Conservation (phyloP, 768 basidiomycete species). For the Amanita subjunquillea region DNA sequence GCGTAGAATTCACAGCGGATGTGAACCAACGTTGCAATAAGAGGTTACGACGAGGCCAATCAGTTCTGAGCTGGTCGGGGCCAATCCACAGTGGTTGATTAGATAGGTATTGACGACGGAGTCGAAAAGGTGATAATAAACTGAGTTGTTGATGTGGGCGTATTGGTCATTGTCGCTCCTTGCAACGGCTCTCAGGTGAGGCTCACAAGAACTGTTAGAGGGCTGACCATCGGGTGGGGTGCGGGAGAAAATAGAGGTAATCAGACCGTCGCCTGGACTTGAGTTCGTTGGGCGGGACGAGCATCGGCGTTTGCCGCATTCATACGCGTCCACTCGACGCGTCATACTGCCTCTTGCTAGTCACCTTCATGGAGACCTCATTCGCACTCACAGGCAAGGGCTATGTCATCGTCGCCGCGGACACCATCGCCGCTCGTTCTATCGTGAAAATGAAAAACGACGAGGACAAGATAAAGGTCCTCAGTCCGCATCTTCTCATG, state of each 20-base stretch:
- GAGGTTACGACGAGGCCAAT: constrained; percentile 79
- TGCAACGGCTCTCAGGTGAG: background rate
- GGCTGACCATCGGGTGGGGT: constrained; percentile 63
- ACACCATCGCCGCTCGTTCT: constrained; percentile 81
- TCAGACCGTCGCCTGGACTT: constrained; percentile 36
- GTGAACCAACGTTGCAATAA: constrained; percentile 43
- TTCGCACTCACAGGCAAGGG: constrained; percentile 90
- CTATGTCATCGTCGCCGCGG: constrained; percentile 87
- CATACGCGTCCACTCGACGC: constrained; percentile 6
- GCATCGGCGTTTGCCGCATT: constrained; percentile 2
- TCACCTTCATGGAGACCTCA: constrained; percentile 68
- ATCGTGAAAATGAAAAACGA: constrained; percentile 97
- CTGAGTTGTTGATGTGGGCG: constrained; percentile 69
- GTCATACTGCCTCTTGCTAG: background rate
- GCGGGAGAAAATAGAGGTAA: constrained; percentile 49
- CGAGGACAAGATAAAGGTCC: constrained; percentile 91
- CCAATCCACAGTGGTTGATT: constrained; percentile 48
- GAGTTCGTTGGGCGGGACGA: background rate
- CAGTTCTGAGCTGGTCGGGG: constrained; percentile 36
- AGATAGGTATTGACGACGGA: constrained; percentile 76
- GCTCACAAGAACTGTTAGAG: constrained; percentile 3
- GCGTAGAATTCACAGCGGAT: background rate
- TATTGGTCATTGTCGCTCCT: constrained; percentile 90
- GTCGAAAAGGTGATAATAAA: constrained; percentile 79
- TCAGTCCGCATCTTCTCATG: constrained; percentile 91